Evolutionary conservation across 1,284 basidiomycete species (phyloP).

Genomic region (Phellopilus nigrolimitatus): DNA sequence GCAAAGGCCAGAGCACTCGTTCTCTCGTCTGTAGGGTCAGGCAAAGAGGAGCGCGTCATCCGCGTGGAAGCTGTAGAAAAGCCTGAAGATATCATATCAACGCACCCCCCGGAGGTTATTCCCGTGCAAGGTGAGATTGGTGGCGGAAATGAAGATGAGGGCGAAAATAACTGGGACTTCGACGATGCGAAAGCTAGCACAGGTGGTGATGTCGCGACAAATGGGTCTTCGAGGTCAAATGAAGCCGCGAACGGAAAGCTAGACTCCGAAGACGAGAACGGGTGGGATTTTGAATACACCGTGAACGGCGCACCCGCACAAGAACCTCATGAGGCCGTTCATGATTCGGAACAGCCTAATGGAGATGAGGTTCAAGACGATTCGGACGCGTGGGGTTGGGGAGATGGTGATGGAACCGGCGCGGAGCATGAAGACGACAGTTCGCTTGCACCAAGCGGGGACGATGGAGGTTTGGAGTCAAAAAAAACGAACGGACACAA

Average conservation of each 20-base stretch:
- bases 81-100: background rate
- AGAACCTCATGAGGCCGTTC: conserved; percentile 21
- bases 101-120: conserved; percentile 4
- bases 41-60: conserved; percentile 29
- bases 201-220: conserved; percentile 22
- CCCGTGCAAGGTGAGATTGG: conserved; percentile 10
- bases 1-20: conserved; percentile 49
- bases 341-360: conserved; percentile 1
- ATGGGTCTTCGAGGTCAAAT: background rate
- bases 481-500: conserved; percentile 20
- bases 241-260: background rate
- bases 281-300: conserved; percentile 35
- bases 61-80: conserved; percentile 30
- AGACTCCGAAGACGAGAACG: conserved; percentile 26
- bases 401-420: conserved; percentile 35
- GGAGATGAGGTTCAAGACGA: conserved; percentile 30
- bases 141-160: conserved; percentile 21
- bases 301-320: conserved; percentile 21
- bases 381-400: conserved; percentile 65
- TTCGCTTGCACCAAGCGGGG: conserved; percentile 2
- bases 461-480: conserved; percentile 7
- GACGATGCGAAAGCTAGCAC: conserved; percentile 26
- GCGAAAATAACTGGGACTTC: conserved; percentile 36
- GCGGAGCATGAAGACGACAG: conserved; percentile 4
- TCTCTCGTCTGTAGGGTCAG: conserved; percentile 28